Base-by-base conservation (phyloP, 2,329 filamentous ascomycete genomes). In the Amesomyces nigricolor region DNA sequence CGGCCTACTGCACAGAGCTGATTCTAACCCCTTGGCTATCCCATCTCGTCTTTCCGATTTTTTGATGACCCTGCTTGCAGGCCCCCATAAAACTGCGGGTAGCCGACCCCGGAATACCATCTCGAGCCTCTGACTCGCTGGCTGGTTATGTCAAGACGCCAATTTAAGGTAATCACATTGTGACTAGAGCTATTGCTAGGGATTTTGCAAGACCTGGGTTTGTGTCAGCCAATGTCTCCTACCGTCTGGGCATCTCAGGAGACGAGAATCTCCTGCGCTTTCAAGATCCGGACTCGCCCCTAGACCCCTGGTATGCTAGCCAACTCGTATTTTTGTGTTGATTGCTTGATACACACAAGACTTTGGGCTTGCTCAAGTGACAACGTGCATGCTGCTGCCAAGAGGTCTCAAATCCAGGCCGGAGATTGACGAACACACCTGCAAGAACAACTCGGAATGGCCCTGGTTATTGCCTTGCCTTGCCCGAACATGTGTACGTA, bases 401-500 rank as follows among this genome's bases (percentile, higher is more conserved):
- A 26, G 22, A 26, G 22, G 22, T 26, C 22, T 26, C 22, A 26
- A 26, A 26, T 26, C 6, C 22, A 26, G 22, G 22, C 22, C 22
- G 22, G 22, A 26, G 22, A 26, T 35, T 35, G 9, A 9, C 8
- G 32, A 35, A 35, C 32, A 35, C 32, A 9, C 32, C 11, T 9
- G 8, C 11, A 35, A 9, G 32, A 13, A 35, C 8, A 35, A 35
- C 32, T 35, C 3, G 11, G 9, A 35, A 35, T 35, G 32, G 42
- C 39, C 9, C 22, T 38, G 19, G 32, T 35, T 35, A 10, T 35
- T 35, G 9, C 8, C 2, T 43, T 53, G 51, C 45, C 13, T 47
- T 35, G 26, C 37, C 51, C 44, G 42, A 44, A 44, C 50, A 35
- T 14, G 54, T 47, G 59, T 19, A 19, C 17, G 17, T 54, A 58